Evolutionary conservation across 441 rosid species (phyloP).

Genomic region (Euphorbia celastroides): DNA sequence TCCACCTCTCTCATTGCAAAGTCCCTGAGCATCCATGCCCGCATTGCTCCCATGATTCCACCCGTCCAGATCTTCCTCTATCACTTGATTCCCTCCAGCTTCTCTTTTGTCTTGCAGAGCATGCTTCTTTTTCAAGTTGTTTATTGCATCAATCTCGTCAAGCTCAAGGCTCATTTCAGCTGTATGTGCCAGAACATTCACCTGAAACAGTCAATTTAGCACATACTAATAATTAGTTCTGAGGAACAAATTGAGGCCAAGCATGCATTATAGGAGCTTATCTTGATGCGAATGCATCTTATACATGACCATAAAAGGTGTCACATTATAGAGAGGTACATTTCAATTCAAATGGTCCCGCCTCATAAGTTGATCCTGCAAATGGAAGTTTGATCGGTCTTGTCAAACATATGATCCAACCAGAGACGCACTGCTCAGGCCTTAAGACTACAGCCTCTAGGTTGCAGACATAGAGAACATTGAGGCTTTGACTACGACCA

Average conservation of each 20-base stretch:
- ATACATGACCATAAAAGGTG: neutral
- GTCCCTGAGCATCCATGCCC: too few species aligned
- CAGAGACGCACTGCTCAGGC: neutral
- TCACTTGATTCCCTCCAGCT: too few species aligned
- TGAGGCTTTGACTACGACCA: neutral
- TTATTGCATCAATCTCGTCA: slow-evolving; percentile 46
- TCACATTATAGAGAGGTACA: too few species aligned
- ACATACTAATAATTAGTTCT: neutral
- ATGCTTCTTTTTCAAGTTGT: slow-evolving; percentile 52
- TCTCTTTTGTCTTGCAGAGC: slow-evolving; percentile 60
- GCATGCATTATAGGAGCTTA: neutral
- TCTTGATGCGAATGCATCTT: neutral
- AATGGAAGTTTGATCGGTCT: too few species aligned
- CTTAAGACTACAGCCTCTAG: slow-evolving; percentile 1
- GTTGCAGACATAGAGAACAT: neutral
- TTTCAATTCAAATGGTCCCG: neutral
- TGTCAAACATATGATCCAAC: neutral
- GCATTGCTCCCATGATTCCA: slow-evolving; percentile 11
- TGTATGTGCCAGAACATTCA: slow-evolving; percentile 43
- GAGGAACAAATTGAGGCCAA: neutral
- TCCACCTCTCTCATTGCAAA: neutral
- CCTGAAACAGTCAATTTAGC: too few species aligned
- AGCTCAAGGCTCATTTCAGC: slow-evolving; percentile 44
- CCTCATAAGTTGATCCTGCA: too few species aligned
- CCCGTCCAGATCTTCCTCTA: too few species aligned